Base-by-base conservation (phyloP, 495 filamentous ascomycete genomes). In the Staphylotrichum tortipilum region DNA sequence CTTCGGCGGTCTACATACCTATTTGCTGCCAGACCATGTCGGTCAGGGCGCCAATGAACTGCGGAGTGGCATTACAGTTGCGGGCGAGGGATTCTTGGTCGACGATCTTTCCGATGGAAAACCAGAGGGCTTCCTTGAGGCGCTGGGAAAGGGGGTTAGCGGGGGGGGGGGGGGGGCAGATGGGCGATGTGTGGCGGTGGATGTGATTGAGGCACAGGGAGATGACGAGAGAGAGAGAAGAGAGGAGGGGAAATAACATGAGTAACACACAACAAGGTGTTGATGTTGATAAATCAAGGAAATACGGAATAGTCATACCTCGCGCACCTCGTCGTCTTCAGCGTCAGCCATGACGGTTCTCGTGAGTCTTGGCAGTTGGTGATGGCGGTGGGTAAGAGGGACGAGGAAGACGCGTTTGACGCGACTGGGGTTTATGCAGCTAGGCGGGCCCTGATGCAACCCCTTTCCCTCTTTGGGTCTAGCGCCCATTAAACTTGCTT, bases 41-140 rank as follows among this genome's bases (percentile, higher is more conserved):
- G 0, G 87, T 94, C 62, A 97, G 67, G 0, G 88, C 88, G 9
- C 81, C 90, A 57, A 95, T 96, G 68, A 96, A 98, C 61, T 96
- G 90, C 7, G 89, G 90, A 1, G 89, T 96, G 2, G 90, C 88
- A 66, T 91, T 95, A 50, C 84, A 76, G 59, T 85, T 83, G 11
- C 85, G 73, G 21, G 74, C 74, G 30, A 92, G 68, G 24, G 82
- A 85, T 62, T 94, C 88, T 53, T 90, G 81, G 64, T 96, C 91
- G 38, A 95, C 85, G 40, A 89, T 88, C 62, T 89, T 85, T 61
- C 90, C 90, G 51, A 95, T 81, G 18, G 80, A 77, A 63, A 85
- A 86, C 90, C 90, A 97, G n/a, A 98, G 78, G 28, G 89, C 87
- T 43, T 88, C 82, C 78, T 98, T 98, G 49, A 96, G 76, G 54